These are phyloP conservation scores for Dothideomycetes sp. DNA, from an alignment of 2,329 filamentous ascomycete genomes.

Conservation along the genomic window DNA sequence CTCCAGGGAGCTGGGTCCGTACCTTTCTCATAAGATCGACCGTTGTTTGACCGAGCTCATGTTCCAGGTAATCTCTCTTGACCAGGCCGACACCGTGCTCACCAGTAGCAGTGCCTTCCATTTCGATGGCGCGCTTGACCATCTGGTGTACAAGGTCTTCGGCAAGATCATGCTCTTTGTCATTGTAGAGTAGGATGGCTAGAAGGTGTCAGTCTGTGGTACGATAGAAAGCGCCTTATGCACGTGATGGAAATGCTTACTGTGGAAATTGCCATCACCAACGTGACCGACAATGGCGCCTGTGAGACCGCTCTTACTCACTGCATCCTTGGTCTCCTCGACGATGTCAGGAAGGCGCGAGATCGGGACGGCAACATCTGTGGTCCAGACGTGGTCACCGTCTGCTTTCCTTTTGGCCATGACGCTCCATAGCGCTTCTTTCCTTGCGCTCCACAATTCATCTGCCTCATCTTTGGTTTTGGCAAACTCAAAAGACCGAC, in stretches of 20 bases:
- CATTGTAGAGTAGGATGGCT: slow-evolving; percentile 55
- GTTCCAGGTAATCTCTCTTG: slow-evolving; percentile 71
- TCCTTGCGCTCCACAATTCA: slow-evolving; percentile 65
- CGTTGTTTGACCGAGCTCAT: slow-evolving; percentile 63
- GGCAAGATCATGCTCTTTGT: slow-evolving; percentile 54
- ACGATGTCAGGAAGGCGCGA: slow-evolving; percentile 62
- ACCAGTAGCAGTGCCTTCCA: slow-evolving; percentile 72
- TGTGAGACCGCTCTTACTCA: slow-evolving; percentile 50
- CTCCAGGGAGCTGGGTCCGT: slow-evolving; percentile 17
- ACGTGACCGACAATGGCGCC: slow-evolving; percentile 62
- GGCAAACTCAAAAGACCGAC: slow-evolving; percentile 60
- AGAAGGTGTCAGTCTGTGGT: slow-evolving; percentile 2
- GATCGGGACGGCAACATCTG: slow-evolving; percentile 70
- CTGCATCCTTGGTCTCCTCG: slow-evolving; percentile 61
- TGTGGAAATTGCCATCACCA: slow-evolving; percentile 65
- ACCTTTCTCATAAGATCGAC: slow-evolving; percentile 78
- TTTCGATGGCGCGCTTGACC: slow-evolving; percentile 73
- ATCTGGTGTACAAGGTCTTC: slow-evolving; percentile 68
- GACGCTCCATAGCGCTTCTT: slow-evolving; percentile 63
- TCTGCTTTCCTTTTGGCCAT: slow-evolving; percentile 52
- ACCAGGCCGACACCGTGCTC: slow-evolving; percentile 78
- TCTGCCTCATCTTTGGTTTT: slow-evolving; percentile 51
- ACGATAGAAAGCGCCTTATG: not conserved
- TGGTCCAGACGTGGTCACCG: slow-evolving; percentile 62
- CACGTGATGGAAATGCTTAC: slow-evolving; percentile 25